Evolutionary conservation across 768 basidiomycete genomes (phyloP).

Genomic region (Tylopilus cervinicoccineus): DNA sequence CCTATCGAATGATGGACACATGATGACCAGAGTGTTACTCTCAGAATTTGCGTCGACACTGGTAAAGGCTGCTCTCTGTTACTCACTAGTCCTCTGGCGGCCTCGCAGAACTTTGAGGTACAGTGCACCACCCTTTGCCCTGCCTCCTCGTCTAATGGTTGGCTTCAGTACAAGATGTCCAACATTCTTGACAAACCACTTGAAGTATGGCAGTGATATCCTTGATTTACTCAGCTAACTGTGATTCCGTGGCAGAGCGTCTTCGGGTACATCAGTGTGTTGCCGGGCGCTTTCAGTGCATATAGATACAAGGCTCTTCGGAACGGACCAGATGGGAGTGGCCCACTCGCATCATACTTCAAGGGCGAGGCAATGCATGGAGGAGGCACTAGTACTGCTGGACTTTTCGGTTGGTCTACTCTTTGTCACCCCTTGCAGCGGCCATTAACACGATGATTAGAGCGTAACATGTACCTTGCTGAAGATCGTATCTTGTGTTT

Average conservation of each 20-base stretch:
- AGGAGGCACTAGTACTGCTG: constrained; percentile 52
- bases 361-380: constrained; percentile 88
- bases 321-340: constrained; percentile 85
- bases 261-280: constrained; percentile 82
- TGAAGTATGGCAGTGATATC: constrained; percentile 52
- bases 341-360: constrained; percentile 90
- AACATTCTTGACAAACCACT: constrained; percentile 95
- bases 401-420: constrained; percentile 50
- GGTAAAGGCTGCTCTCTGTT: constrained; percentile 70
- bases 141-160: not conserved
- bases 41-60: constrained; percentile 77
- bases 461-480: constrained; percentile 90
- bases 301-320: constrained; percentile 85
- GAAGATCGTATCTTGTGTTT: constrained; percentile 91
- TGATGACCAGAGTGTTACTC: not conserved
- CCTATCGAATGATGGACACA: not conserved
- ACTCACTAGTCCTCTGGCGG: constrained; percentile 73
- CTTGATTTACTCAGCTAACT: not conserved
- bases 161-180: constrained; percentile 81
- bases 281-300: constrained; percentile 91
- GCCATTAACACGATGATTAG: constrained; percentile 23
- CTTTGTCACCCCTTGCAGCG: not conserved
- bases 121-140: not conserved
- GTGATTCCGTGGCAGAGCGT: constrained; percentile 48
- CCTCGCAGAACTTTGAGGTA: constrained; percentile 94